phyloP scores from a whole-genome alignment of 2,329 filamentous ascomycete species.

The Diaporthe batatas region DNA sequence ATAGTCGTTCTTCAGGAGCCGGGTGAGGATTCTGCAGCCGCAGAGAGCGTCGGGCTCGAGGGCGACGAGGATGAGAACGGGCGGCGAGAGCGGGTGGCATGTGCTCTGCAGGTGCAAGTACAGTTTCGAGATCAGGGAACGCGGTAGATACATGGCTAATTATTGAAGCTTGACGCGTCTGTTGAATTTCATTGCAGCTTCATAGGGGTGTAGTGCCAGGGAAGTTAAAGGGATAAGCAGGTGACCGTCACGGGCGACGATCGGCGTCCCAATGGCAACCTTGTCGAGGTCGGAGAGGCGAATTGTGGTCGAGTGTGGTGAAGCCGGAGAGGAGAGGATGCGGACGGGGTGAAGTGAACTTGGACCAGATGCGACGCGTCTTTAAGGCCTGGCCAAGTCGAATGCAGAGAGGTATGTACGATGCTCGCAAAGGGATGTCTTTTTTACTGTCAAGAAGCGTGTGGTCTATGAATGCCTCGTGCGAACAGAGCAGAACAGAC shows the following conservation, averaged over 20 bases:
- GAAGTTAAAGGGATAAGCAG: not conserved
- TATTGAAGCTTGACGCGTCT: constrained; percentile 50
- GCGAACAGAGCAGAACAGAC: not conserved
- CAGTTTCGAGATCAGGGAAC: constrained; percentile 87
- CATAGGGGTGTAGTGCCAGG: constrained; percentile 47
- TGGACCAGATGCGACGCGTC: constrained; percentile 39
- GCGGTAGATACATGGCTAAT: constrained; percentile 89
- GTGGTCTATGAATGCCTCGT: constrained; percentile 9
- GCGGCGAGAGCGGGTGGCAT: constrained; percentile 90
- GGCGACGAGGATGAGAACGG: constrained; percentile 90
- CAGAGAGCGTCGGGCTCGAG: constrained; percentile 96
- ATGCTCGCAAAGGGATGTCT: constrained; percentile 39
- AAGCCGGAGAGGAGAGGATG: constrained; percentile 11
- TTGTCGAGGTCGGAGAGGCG: not conserved
- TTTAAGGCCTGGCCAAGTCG: not conserved
- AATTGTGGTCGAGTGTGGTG: not conserved
- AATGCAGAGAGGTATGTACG: not conserved
- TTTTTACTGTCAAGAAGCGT: constrained; percentile 10
- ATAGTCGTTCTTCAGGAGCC: constrained; percentile 96
- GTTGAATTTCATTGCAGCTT: constrained; percentile 48
- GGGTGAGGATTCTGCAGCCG: constrained; percentile 92
- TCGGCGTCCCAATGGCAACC: not conserved
- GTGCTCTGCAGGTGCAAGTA: constrained; percentile 90
- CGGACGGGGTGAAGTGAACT: constrained; percentile 36
- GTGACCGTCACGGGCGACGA: constrained; percentile 14